Evolutionary conservation across 139 green algal genomes (phyloP), one percentile per base, ranked within the genome.

Genomic region (Astrephomene gubernaculifera): DNA sequence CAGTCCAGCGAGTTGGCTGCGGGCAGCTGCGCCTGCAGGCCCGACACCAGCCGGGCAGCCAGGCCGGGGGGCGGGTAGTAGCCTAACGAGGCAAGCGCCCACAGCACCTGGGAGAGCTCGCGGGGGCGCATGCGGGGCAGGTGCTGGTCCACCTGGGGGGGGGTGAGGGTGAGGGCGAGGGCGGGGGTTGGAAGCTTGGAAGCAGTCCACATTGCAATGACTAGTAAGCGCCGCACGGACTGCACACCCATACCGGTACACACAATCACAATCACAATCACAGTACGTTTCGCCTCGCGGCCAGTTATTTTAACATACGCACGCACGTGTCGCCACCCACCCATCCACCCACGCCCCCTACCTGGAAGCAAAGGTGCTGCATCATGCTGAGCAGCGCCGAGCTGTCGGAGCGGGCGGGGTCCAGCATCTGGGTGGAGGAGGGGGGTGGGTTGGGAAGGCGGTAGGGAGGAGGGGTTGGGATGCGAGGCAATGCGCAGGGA

Each of bases 351-450:
- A n/a, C n/a, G n/a, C 21, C 27, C 4, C 52, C 35, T 25, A 72
- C 76, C 76, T 83, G 76, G 60, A 83, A 73, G 76, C 76, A 83
- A 27, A 83, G 76, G 41, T 73, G 60, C 60, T 72, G 76, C 60
- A 83, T 29, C 60, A 70, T 83, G 76, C 60, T 72, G 8, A 68
- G 76, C 2, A 83, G 76, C 41, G 76, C 53, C 41, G 31, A 4
- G 39, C 41, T 21, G 17, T 83, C 76, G 2, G 39, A 27, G 2
- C 60, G 60, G 1, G 44, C 17, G 0, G 76, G 7, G 41, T 83
- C 60, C 60, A 71, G 74, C 76, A 83, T 83, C 60, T 72, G 72
- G 38, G 65, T 4, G 39, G 68, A 69, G 61, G 68, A 25, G 33
- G 65, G 17, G 35, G 33, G 65, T n/a, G 8, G 33, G 31, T 1